Evolutionary conservation across 2,329 filamentous ascomycete genomes (phyloP).

Genomic region (Hypoxylon sp.): DNA sequence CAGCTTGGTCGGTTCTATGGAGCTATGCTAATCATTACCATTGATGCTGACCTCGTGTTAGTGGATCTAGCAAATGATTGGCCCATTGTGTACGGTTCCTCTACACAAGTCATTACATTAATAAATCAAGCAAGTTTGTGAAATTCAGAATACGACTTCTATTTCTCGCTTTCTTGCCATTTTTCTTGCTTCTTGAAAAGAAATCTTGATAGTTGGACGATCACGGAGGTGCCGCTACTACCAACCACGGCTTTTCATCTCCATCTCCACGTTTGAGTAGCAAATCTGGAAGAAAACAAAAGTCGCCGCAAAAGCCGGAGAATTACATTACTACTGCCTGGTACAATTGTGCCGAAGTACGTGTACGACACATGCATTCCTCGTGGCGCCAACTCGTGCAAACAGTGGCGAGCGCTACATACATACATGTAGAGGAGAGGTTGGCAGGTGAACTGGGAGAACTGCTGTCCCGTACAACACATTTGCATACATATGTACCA

Average conservation of each 20-base stretch:
- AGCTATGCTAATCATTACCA: slow-evolving; percentile 41
- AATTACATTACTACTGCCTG: neutral
- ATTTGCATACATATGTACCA: slow-evolving; percentile 26
- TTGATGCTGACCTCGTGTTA: slow-evolving; percentile 46
- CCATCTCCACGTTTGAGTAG: neutral
- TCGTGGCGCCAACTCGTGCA: slow-evolving; percentile 24
- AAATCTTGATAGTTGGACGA: slow-evolving; percentile 3
- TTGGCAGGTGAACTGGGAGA: slow-evolving; percentile 41
- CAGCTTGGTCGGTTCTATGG: slow-evolving; percentile 32
- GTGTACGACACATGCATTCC: slow-evolving; percentile 31
- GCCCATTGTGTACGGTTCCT: slow-evolving; percentile 28
- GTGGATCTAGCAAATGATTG: slow-evolving; percentile 44
- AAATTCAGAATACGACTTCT: slow-evolving; percentile 33
- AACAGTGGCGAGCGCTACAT: slow-evolving; percentile 7
- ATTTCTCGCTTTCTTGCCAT: slow-evolving; percentile 14
- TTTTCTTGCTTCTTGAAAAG: slow-evolving; percentile 7
- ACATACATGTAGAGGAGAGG: slow-evolving; percentile 27
- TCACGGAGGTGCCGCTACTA: slow-evolving; percentile 6
- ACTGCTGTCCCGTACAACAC: slow-evolving; percentile 26
- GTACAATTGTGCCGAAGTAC: slow-evolving; percentile 13
- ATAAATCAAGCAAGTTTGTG: slow-evolving; percentile 31
- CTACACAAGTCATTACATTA: slow-evolving; percentile 27
- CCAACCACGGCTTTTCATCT: neutral
- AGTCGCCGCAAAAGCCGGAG: neutral
- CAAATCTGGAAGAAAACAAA: slow-evolving; percentile 1